phyloP scores from a whole-genome alignment of 345 rosid species.

The Raphanus sativus region DNA sequence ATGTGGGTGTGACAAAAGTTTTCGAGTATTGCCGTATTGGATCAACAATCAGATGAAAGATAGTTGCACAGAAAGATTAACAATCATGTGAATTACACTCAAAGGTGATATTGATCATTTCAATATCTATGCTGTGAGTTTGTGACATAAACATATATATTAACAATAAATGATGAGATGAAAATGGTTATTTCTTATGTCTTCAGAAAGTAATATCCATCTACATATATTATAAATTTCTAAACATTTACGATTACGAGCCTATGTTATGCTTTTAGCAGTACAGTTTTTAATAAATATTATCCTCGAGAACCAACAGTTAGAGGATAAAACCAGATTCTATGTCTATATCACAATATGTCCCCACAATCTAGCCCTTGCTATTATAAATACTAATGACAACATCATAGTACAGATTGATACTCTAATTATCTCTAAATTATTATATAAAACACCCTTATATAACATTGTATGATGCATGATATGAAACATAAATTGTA shows the following conservation, averaged over 20 bases:
- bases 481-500: constrained; percentile 21
- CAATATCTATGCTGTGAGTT: background rate
- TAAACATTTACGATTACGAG: background rate
- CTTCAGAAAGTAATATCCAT: background rate
- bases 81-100: too few relatives aligned
- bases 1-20: background rate
- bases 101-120: background rate
- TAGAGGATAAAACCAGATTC: constrained; percentile 28
- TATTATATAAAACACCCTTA: background rate
- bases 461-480: constrained; percentile 9
- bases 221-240: background rate
- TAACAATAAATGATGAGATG: background rate
- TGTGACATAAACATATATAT: background rate
- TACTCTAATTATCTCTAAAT: background rate
- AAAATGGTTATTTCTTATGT: background rate
- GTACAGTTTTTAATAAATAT: background rate
- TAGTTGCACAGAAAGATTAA: background rate
- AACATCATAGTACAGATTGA: constrained; percentile 34
- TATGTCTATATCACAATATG: constrained; percentile 19
- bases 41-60: background rate
- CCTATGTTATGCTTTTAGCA: background rate
- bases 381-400: constrained; percentile 7
- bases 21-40: background rate
- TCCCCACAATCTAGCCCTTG: constrained; percentile 35
- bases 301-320: constrained; percentile 9